These are phyloP conservation scores for Dryas octopetala DNA, from an alignment of 306 rosid genomes.

Conservation along the genomic window DNA sequence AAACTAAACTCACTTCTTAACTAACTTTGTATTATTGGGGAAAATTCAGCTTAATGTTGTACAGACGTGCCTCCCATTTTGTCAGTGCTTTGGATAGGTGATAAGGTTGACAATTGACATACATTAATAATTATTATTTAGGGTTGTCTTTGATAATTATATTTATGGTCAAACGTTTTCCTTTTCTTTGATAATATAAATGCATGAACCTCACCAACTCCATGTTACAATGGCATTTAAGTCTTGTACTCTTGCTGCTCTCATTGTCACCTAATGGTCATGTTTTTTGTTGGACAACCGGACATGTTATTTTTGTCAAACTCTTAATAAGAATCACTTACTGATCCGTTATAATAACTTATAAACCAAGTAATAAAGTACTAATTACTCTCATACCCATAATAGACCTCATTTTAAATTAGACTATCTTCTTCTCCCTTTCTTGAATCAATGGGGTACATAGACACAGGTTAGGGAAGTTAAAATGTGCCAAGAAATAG, in stretches of 20 bases:
- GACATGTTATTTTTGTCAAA: no score
- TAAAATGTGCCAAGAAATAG: not conserved
- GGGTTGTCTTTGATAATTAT: constrained; percentile 1
- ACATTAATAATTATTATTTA: not conserved
- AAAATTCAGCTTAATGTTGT: not conserved
- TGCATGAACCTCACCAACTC: constrained; percentile 6
- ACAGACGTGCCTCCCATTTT: constrained; percentile 65
- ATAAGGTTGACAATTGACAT: constrained; percentile 21
- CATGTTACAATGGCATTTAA: not conserved
- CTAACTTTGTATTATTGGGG: not conserved
- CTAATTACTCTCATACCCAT: no score
- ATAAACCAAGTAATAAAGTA: no score
- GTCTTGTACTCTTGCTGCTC: no score
- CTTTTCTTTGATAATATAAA: not conserved
- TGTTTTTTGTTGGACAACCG: no score
- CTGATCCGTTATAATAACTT: no score
- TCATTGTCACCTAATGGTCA: no score
- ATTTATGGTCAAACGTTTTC: constrained; percentile 18
- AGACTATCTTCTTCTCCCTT: no score
- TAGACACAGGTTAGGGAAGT: not conserved
- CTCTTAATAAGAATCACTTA: no score
- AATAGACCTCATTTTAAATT: no score
- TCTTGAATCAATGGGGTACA: no score
- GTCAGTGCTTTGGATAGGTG: constrained; percentile 30
- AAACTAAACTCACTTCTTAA: not conserved